A percentile compares a stretch with the other conserved stretches of the same genome.
Evolutionary conservation across 805 yeast species (phyloP).

Genomic region (Candida verbasci): DNA sequence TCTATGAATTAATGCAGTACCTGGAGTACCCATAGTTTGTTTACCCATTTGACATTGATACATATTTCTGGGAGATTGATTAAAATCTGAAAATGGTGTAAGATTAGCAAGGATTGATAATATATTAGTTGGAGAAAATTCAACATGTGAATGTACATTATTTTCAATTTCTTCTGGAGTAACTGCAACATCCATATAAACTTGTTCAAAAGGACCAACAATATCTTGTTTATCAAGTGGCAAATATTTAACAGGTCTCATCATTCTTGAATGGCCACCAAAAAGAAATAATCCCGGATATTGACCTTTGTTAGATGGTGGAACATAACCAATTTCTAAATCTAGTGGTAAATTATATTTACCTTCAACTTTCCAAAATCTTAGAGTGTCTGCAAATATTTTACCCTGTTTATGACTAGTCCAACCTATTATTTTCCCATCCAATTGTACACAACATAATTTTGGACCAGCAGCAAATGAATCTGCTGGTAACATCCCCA

Average conservation of each 20-base stretch:
- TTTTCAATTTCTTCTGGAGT: slow-evolving; percentile 85
- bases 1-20: slow-evolving; percentile 88
- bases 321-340: slow-evolving; percentile 92
- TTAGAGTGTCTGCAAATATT: slow-evolving; percentile 80
- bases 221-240: slow-evolving; percentile 81
- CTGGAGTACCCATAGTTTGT: slow-evolving; percentile 99
- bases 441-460: slow-evolving; percentile 86
- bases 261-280: slow-evolving; percentile 92
- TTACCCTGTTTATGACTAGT: slow-evolving; percentile 85
- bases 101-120: slow-evolving; percentile 91
- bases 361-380: slow-evolving; percentile 91
- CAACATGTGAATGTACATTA: slow-evolving; percentile 86
- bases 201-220: slow-evolving; percentile 97
- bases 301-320: slow-evolving; percentile 94
- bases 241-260: slow-evolving; percentile 89
- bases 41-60: slow-evolving; percentile 99
- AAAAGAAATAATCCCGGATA: slow-evolving; percentile 93
- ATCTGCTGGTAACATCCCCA: slow-evolving; percentile 82
- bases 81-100: slow-evolving; percentile 97
- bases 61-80: slow-evolving; percentile 99
- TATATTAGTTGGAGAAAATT: slow-evolving; percentile 90
- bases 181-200: slow-evolving; percentile 93
- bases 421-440: slow-evolving; percentile 93
- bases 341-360: slow-evolving; percentile 73
- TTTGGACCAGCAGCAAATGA: slow-evolving; percentile 84